Evolutionary conservation across 208 protist genomes (phyloP).

Genomic region (Crithidia acanthocephali): DNA sequence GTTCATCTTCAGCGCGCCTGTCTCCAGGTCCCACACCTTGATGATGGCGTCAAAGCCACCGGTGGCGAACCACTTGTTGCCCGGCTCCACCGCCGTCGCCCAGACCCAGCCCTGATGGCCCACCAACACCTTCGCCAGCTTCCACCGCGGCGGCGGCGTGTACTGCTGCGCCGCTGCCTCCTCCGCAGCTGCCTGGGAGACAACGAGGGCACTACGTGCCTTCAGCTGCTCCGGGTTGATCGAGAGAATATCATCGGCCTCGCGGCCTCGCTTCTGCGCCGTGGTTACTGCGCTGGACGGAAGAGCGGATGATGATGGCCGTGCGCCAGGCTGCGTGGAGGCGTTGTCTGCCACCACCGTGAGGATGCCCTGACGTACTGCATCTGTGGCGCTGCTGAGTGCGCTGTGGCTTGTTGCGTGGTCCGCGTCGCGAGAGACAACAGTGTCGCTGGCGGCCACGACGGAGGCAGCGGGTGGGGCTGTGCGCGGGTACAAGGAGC

Average conservation of each 20-base stretch:
- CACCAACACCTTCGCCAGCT: slow-evolving; percentile 93
- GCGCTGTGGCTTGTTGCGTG: neutral
- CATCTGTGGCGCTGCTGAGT: neutral
- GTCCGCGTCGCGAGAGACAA: slow-evolving; percentile 3
- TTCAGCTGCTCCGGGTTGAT: slow-evolving; percentile 65
- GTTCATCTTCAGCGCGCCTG: slow-evolving; percentile 97
- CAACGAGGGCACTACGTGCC: slow-evolving; percentile 42
- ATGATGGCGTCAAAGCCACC: slow-evolving; percentile 98
- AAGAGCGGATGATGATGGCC: neutral
- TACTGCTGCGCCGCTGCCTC: slow-evolving; percentile 32
- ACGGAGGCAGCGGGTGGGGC: slow-evolving; percentile 24
- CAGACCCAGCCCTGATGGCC: slow-evolving; percentile 97
- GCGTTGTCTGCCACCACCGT: slow-evolving; percentile 16
- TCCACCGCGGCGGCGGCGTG: slow-evolving; percentile 88
- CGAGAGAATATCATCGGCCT: slow-evolving; percentile 49
- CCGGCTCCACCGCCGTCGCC: slow-evolving; percentile 95
- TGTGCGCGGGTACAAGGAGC: slow-evolving; percentile 43
- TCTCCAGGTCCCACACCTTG: slow-evolving; percentile 99
- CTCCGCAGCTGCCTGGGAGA: slow-evolving; percentile 33
- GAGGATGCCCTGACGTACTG: slow-evolving; percentile 17
- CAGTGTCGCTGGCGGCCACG: neutral
- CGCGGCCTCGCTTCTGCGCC: slow-evolving; percentile 39
- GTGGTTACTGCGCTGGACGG: neutral
- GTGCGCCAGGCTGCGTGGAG: neutral
- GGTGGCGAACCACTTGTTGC: slow-evolving; percentile 99